These are phyloP conservation scores for Staphylotrichum longicolle DNA, from an alignment of 495 filamentous ascomycete species.

Conservation along the genomic window DNA sequence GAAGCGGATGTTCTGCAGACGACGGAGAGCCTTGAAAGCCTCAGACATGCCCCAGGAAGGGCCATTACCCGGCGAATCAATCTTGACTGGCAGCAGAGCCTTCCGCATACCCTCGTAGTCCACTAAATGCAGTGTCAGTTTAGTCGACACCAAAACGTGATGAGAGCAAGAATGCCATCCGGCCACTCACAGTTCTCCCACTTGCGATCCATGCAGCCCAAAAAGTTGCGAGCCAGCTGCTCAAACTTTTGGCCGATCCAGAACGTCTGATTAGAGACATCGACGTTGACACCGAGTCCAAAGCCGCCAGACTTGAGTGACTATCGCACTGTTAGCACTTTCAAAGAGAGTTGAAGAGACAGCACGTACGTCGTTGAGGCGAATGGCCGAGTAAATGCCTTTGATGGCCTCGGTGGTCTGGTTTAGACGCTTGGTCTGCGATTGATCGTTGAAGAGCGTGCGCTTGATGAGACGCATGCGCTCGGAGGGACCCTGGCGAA, in stretches of 20 bases:
- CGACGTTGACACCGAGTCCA: slow-evolving; percentile 74
- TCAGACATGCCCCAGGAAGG: slow-evolving; percentile 31
- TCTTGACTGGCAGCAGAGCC: slow-evolving; percentile 25
- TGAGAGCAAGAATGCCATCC: not conserved
- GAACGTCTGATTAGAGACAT: slow-evolving; percentile 77
- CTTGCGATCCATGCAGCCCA: slow-evolving; percentile 20
- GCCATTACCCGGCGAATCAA: not conserved
- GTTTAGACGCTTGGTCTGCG: slow-evolving; percentile 19
- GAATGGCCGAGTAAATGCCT: slow-evolving; percentile 78
- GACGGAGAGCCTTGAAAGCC: slow-evolving; percentile 51
- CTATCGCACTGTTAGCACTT: slow-evolving; percentile 17
- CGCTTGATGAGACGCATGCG: slow-evolving; percentile 67
- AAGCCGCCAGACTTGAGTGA: slow-evolving; percentile 45
- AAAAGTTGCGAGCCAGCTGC: slow-evolving; percentile 28
- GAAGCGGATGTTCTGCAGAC: slow-evolving; percentile 65
- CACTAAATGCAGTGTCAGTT: not conserved
- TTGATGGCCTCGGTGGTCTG: slow-evolving; percentile 68
- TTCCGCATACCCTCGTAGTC: slow-evolving; percentile 17
- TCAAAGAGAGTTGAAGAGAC: not conserved
- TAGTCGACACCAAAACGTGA: no score
- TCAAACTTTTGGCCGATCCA: slow-evolving; percentile 51
- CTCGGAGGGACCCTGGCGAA: slow-evolving; percentile 71
- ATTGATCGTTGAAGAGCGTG: slow-evolving; percentile 64
- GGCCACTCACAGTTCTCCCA: slow-evolving; percentile 16
- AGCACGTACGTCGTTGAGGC: slow-evolving; percentile 48